Conservation (phyloP, 345 rosid species). For the Corymbia maculata region DNA sequence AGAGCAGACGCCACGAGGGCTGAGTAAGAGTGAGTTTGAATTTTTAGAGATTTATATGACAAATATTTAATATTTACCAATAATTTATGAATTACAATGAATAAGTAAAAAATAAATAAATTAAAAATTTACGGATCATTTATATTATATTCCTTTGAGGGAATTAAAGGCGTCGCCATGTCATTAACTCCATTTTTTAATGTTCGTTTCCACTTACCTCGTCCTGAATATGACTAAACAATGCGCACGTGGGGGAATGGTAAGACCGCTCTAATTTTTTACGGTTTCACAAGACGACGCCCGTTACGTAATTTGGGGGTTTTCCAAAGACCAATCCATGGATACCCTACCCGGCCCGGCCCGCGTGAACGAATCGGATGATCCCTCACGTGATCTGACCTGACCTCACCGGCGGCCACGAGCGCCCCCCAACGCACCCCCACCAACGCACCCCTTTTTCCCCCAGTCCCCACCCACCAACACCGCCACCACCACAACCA, state of each 20-base stretch:
- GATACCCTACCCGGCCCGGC: background rate
- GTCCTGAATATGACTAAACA: background rate
- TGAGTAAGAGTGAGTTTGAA: background rate
- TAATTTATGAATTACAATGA: fast-evolving
- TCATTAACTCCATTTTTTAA: background rate
- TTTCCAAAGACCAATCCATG: background rate
- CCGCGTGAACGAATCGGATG: background rate
- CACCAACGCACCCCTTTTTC: background rate
- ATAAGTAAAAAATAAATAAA: too few relatives aligned
- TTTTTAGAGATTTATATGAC: too few relatives aligned
- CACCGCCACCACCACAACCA: background rate
- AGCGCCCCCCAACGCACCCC: too few relatives aligned
- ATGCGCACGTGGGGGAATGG: fast-evolving
- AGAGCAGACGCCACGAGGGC: background rate
- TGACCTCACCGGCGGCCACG: background rate
- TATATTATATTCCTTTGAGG: background rate
- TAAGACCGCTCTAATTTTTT: background rate
- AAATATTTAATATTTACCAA: too few relatives aligned
- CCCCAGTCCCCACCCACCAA: background rate
- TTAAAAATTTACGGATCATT: fast-evolving
- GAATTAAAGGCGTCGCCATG: background rate
- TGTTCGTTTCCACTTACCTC: background rate
- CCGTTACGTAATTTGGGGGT: too few relatives aligned
- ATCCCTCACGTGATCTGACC: background rate
- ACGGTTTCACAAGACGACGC: background rate